Percentiles rank a stretch among this genome's conserved stretches.
Evolutionary conservation across 139 green algal genomes (phyloP).

Genomic region (Diplosphaera chodatii): DNA sequence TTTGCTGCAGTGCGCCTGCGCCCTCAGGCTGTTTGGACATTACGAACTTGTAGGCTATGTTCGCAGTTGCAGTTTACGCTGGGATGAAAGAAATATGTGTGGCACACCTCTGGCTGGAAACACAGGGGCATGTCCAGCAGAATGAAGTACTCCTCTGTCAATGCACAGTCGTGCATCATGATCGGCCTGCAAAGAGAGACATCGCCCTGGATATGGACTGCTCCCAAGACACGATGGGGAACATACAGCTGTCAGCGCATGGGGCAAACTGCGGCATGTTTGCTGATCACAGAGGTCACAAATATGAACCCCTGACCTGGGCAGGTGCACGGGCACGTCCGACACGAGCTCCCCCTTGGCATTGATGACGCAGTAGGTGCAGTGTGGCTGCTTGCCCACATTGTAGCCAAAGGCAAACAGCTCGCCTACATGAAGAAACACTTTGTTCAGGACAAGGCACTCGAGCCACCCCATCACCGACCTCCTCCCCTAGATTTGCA

Average conservation of each 20-base stretch:
- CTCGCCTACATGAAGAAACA: too few species aligned
- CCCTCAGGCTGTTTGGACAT: too few species aligned
- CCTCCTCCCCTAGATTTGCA: too few species aligned
- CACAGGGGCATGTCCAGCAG: slow-evolving; percentile 66
- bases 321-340: slow-evolving; percentile 12
- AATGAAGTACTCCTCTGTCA: slow-evolving; percentile 60
- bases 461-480: too few species aligned
- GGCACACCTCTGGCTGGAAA: slow-evolving; percentile 45
- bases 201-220: too few species aligned
- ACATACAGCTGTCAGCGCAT: not conserved
- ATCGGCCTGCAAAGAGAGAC: slow-evolving; percentile 19
- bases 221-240: too few species aligned
- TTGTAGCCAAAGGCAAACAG: slow-evolving; percentile 46
- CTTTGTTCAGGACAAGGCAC: too few species aligned
- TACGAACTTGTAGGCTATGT: too few species aligned
- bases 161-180: slow-evolving; percentile 82
- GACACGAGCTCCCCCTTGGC: not conserved
- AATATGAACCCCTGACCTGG: too few species aligned
- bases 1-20: too few species aligned
- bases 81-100: not conserved
- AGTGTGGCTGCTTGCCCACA: slow-evolving; percentile 18
- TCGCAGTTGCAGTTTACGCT: too few species aligned
- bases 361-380: slow-evolving; percentile 15
- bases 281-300: too few species aligned
- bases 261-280: not conserved